These are phyloP conservation scores for Tulasnella sp. DNA, from an alignment of 768 basidiomycete genomes.

Conservation along the genomic window DNA sequence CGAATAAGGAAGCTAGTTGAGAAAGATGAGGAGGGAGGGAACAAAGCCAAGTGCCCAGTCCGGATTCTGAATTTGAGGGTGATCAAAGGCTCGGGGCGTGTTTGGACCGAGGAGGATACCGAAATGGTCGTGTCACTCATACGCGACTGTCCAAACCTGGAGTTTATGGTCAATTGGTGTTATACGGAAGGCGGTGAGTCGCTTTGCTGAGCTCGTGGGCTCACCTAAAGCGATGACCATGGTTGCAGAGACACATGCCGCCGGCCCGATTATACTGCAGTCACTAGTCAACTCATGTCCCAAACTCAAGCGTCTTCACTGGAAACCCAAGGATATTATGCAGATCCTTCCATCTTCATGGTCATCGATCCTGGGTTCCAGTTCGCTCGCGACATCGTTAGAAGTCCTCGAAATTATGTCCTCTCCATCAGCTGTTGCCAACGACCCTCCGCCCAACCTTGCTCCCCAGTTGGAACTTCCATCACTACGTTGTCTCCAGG, in stretches of 20 bases:
- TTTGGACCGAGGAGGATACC: slow-evolving; percentile 13
- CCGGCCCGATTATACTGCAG: neutral
- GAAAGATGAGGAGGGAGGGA: neutral
- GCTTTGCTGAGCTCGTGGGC: neutral
- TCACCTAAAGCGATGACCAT: neutral
- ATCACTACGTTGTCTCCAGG: neutral
- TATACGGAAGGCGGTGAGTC: neutral
- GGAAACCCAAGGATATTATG: neutral
- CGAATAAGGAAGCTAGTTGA: neutral
- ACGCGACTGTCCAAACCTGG: neutral
- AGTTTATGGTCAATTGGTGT: neutral
- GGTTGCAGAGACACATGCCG: neutral
- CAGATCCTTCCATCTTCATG: neutral
- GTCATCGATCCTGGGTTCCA: neutral
- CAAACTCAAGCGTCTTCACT: neutral
- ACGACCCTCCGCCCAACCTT: neutral
- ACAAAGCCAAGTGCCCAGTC: neutral
- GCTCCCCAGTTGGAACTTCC: neutral
- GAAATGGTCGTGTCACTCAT: neutral
- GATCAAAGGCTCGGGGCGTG: neutral
- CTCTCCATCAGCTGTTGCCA: neutral
- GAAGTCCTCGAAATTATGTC: neutral
- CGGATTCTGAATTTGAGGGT: neutral
- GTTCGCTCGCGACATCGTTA: neutral
- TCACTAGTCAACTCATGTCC: neutral